phyloP scores from a whole-genome alignment of 2,329 filamentous ascomycete species.

The Epichloe sp. region DNA sequence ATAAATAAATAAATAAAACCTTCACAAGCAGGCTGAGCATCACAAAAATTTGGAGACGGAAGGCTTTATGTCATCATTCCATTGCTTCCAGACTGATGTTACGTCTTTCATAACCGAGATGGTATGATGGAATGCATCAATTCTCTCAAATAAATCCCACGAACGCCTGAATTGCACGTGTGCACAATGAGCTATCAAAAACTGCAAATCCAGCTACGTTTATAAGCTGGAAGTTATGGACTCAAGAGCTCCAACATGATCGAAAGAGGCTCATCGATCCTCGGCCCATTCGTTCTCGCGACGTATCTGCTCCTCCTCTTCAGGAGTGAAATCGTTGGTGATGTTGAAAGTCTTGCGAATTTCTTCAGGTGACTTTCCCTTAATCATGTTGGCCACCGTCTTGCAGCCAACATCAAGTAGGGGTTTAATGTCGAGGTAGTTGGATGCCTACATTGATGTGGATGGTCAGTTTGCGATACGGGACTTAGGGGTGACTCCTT shows the following conservation, averaged over 20 bases:
- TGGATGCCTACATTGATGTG: slow-evolving; percentile 56
- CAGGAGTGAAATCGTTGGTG: slow-evolving; percentile 96
- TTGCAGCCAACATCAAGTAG: slow-evolving; percentile 91
- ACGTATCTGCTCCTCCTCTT: slow-evolving; percentile 96
- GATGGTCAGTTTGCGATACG: neutral
- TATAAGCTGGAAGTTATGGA: neutral
- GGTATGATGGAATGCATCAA: slow-evolving; percentile 5
- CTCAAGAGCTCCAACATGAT: neutral
- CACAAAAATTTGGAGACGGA: neutral
- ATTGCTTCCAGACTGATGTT: neutral
- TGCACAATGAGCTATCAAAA: neutral
- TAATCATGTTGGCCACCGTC: slow-evolving; percentile 99
- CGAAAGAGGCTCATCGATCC: slow-evolving; percentile 44
- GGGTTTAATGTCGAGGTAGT: slow-evolving; percentile 98
- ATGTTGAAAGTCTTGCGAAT: slow-evolving; percentile 99
- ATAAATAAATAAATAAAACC: neutral
- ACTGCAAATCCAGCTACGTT: neutral
- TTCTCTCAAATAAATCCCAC: slow-evolving; percentile 6
- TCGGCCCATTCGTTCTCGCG: slow-evolving; percentile 88
- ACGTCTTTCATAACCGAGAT: neutral
- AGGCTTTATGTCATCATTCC: neutral
- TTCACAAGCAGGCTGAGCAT: neutral
- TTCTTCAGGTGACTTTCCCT: slow-evolving; percentile 98
- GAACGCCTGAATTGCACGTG: slow-evolving; percentile 10
- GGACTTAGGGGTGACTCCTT: neutral